Base-by-base conservation (phyloP, 805 yeast species). In the Aciculoconidium aculeatum region DNA sequence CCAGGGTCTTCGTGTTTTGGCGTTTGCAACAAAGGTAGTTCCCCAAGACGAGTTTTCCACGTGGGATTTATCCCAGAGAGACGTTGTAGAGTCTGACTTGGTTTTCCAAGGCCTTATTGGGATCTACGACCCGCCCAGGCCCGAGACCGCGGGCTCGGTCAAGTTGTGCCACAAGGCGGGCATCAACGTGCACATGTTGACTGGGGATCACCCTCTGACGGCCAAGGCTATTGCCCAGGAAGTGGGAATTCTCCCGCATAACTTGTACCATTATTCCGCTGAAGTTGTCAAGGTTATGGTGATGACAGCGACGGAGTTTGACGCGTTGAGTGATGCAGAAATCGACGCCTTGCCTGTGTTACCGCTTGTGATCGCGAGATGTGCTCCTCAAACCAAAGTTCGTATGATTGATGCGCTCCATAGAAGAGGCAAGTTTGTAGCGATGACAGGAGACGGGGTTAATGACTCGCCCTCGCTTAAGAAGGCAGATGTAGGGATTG, bases 181-280 rank as follows among this genome's bases (percentile, higher is more conserved):
- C 37, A 77, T 81, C 42, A 74, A 77, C 40, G 88, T 81, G 25
- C 85, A 77, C 43, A 81, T 81, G 90, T 68, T 82, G 22, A 81
- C 90, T 11, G 90, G 90, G 39, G 90, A 81, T 49, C 86, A 79
- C 45, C 82, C 80, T 7, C 79, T 79, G 20, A 81, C 90, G 23
- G 90, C 90, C 11, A 62, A 65, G 34, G 85, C 88, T 4, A 81
- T 81, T 61, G 88, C 90, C 11, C 78, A 75, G 51, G 87, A 81
- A 51, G 87, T 81, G 28, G 88, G 88, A 10, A 81, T 81, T 36
- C 53, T 81, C 18, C 86, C 67, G 9, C 54, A 40, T 34, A 70
- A 80, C 51, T 51, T 76, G 45, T 65, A 66, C 40, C 72, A 72
- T 39, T 75, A 72, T 48, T 48, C 79, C 11, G 64, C 59, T 9